Evolutionary conservation across 495 filamentous ascomycete species (phyloP), one percentile per base, ranked within the genome.

Genomic region (Clohesyomyces aquaticus): DNA sequence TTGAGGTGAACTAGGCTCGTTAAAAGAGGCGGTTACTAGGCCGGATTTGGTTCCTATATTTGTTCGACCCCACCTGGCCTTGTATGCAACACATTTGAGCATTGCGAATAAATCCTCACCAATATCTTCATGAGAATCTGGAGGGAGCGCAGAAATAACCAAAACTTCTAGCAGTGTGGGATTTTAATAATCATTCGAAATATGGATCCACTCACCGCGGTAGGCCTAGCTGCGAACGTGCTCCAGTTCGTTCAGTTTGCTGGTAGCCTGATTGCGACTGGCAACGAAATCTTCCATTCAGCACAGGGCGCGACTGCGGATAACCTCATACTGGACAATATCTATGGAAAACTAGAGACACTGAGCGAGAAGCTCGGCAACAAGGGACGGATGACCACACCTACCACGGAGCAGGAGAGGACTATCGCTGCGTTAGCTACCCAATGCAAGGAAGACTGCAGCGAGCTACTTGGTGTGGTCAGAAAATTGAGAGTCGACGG

Each of bases 231-330:
- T 3, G 48, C 53, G 21, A 57, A 42, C 22, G 41, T 58, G 8
- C 8, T 65, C 26, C 62, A 65, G 29, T 45, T 59, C 32, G 25
- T 59, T 14, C 48, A 59, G 38, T 65, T 65, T 27, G 19, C 42
- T 0, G 32, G 26, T 29, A 53, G 38, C 21, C 26, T 65, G 12
- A 11, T 57, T 0, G 26, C 18, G 21, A 58, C 59, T 26, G 38
- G 53, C 16, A 26, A 65, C 28, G 32, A 54, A 41, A 45, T 65
- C 48, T 59, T 46, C 49, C 46, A 59, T 12, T 27, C 55, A 3
- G 41, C 35, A 11, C 48, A 65, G 26, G 49, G 62, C 16, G 47
- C n/a, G 3, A 1, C 42, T n/a, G 18, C 25, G 4, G 48, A 59
- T 12, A 53, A 59, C 29, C 48, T 52, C 0, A 19, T 54, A 10